Evolutionary conservation across 768 basidiomycete genomes (phyloP), one percentile per base, ranked within the genome.

Genomic region (Suillus clintonianus): DNA sequence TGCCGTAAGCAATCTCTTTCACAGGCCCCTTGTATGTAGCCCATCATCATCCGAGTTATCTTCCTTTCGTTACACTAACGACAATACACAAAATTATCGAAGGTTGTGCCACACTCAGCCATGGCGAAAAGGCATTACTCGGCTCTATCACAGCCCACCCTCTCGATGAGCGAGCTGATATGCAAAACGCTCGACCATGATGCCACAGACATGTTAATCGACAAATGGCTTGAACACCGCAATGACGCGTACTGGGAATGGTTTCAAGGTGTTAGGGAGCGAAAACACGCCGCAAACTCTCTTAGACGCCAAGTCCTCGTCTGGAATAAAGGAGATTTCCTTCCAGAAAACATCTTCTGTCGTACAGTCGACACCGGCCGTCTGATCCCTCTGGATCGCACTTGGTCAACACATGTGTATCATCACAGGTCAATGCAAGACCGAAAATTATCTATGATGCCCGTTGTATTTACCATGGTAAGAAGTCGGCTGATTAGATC

Each of bases 221-320:
- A 92, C 81, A 89, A 88, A 74, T 92, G 90, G 90, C 87, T 92
- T 51, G 89, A 91, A 71, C 89, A 91, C 71, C 85, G 85, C 70
- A 86, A 89, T 65, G 88, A 90, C 78, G 83, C 86, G 53, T 91
- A 91, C 72, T 85, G 85, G 74, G 89, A 90, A 60, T 92, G 90
- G 90, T 92, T 92, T 68, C 81, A 81, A 65, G 85, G 84, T 62
- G 83, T 90, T 13, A 81, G 90, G 59, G 88, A 90, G 69, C 82
- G 88, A 60, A 87, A 83, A 68, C 85, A 89, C 65, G 82, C 82
- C 37, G 83, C 81, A 27, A 77, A 80, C 34, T 79, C 82, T 37
- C 78, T 80, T 53, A 83, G 83, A 65, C 85, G 87, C 67, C 81
- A 82, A 57, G 72, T 80, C n/a, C 68, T 82, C 17, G 74, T 76